Evolutionary conservation across 371 early-diverging fungal genomes (phyloP), one percentile per base, ranked within the genome.

Genomic region (Mortierella sp.): DNA sequence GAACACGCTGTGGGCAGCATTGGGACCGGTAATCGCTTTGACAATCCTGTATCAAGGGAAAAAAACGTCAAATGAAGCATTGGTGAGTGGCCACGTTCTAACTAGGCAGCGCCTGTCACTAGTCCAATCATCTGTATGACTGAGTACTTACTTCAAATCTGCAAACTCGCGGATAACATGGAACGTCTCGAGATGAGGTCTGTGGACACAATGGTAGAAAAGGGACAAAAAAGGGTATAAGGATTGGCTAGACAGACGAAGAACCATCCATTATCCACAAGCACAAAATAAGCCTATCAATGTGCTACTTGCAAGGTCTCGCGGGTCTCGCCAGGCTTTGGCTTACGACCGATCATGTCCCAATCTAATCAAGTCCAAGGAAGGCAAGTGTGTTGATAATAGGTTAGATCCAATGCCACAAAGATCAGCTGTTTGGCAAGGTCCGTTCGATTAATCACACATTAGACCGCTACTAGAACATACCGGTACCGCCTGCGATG

Each of bases 341-440:
- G 70, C 69, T 86, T 85, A n/a, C 86, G 83, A 39, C 85, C 85
- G 66, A 87, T 86, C 72, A 77, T 77, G 53, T 86, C 85, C 88
- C 88, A 87, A 64, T 84, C 86, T 73, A 67, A 64, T 19, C 8
- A 22, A 34, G 37, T 22, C 22, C 3, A 40, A 22, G n/a, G 43
- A 16, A 34, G n/a, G 40, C 52, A 37, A 40, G 48, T n/a, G n/a
- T n/a, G 53, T 26, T 1, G 29, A 31, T 11, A 48, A 45, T 29
- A 50, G 63, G 34, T 4, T 13, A 16, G 47, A 50, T 6, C 34
- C 11, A 70, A 19, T 8, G 43, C 1, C 0, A 7, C 5, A 11
- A 44, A 5, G 11, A 39, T 22, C 39, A 41, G 37, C 47, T 11
- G n/a, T 14, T 4, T 24, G n/a, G 41, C 6, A 68, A 48, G 37